Evolutionary conservation across 2,329 filamentous ascomycete genomes (phyloP).

Genomic region (Phialocephala subalpina): DNA sequence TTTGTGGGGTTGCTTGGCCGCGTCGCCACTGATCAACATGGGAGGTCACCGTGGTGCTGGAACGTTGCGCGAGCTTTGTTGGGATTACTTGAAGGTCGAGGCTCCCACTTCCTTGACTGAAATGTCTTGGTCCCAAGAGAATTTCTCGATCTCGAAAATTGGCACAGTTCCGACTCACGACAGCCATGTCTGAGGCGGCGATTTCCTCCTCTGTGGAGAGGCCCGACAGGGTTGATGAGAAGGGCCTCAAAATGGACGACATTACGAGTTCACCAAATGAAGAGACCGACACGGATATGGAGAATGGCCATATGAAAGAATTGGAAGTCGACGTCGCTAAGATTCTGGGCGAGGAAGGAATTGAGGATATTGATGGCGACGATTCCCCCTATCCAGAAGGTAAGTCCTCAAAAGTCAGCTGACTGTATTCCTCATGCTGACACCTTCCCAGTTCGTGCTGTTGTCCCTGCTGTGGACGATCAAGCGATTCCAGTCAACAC

Average conservation of each 20-base stretch:
- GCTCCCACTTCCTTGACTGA: neutral
- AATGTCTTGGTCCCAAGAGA: neutral
- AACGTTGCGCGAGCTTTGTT: neutral
- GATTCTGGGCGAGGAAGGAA: slow-evolving; percentile 26
- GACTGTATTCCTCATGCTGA: slow-evolving; percentile 43
- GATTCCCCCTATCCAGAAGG: slow-evolving; percentile 68
- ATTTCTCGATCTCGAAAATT: neutral
- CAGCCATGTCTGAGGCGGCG: neutral
- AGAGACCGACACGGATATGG: neutral
- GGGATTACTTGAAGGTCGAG: neutral
- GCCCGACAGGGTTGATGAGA: slow-evolving; percentile 1
- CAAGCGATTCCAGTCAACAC: slow-evolving; percentile 71
- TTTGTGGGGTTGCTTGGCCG: slow-evolving; percentile 5
- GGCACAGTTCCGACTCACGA: neutral
- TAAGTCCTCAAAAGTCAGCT: slow-evolving; percentile 45
- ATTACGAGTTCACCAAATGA: slow-evolving; percentile 9
- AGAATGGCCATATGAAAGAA: slow-evolving; percentile 28
- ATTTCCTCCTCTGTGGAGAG: neutral
- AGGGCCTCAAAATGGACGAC: neutral
- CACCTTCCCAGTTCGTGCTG: slow-evolving; percentile 40
- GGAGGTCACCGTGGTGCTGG: slow-evolving; percentile 3
- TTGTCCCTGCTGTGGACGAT: slow-evolving; percentile 57
- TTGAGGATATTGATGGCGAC: slow-evolving; percentile 31
- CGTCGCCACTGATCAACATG: neutral
- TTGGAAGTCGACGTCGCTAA: slow-evolving; percentile 30